phyloP scores from a whole-genome alignment of 805 yeast species.

The Candida germanica region DNA sequence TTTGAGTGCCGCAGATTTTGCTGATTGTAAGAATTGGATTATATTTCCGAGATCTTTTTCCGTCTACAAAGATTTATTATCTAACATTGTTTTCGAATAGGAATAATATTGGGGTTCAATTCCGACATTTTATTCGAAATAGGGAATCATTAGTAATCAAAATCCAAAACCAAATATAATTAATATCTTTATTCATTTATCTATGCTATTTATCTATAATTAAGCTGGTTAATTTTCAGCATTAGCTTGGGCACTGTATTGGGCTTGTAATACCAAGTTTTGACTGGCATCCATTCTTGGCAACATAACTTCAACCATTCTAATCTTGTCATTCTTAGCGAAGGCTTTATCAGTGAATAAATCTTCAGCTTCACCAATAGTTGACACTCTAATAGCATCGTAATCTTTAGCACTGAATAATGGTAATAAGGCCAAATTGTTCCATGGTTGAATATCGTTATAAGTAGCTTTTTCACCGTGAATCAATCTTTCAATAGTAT shows the following conservation, averaged over 20 bases:
- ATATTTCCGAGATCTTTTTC: too few relatives aligned
- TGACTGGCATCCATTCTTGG: constrained; percentile 69
- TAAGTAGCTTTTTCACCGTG: constrained; percentile 66
- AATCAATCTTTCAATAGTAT: constrained; percentile 71
- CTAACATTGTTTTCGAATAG: too few relatives aligned
- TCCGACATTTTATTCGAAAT: too few relatives aligned
- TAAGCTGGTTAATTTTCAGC: constrained; percentile 13
- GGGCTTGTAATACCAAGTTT: constrained; percentile 46
- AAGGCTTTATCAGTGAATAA: constrained; percentile 47
- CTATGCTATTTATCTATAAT: too few relatives aligned
- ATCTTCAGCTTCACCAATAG: constrained; percentile 56
- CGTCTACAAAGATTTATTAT: too few relatives aligned
- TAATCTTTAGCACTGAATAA: constrained; percentile 58
- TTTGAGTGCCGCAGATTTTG: too few relatives aligned
- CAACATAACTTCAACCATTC: constrained; percentile 66
- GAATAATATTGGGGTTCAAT: too few relatives aligned
- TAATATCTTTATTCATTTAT: too few relatives aligned
- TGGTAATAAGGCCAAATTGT: constrained; percentile 55
- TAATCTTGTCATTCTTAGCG: constrained; percentile 54
- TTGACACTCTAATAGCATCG: constrained; percentile 52
- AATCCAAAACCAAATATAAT: too few relatives aligned
- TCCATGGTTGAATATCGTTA: constrained; percentile 69
- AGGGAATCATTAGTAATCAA: too few relatives aligned
- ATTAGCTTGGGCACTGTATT: constrained; percentile 28
- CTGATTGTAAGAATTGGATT: too few relatives aligned